These are phyloP conservation scores for Xylaria sp. DNA, from an alignment of 2,329 filamentous ascomycete genomes.

Conservation along the genomic window DNA sequence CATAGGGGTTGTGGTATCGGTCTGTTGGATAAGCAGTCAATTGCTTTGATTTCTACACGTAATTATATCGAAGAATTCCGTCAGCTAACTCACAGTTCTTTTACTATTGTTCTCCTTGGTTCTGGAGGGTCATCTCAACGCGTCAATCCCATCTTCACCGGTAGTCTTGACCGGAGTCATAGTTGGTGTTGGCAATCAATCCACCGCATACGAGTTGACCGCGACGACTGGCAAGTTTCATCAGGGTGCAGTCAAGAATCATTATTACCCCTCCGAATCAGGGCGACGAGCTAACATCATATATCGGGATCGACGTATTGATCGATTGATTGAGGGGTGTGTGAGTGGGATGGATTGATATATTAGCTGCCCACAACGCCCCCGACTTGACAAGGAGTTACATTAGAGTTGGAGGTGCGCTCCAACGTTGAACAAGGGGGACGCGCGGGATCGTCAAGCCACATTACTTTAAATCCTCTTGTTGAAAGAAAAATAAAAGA, in stretches of 20 bases:
- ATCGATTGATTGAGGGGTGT: background rate
- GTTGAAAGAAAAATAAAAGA: background rate
- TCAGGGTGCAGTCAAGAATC: constrained; percentile 6
- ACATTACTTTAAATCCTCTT: background rate
- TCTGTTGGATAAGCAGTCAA: background rate
- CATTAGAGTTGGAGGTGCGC: background rate
- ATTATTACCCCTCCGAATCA: constrained; percentile 9
- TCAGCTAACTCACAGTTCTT: too few relatives aligned
- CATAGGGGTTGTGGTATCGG: background rate
- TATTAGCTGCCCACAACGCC: background rate
- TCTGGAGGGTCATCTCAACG: background rate
- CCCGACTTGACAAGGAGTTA: background rate
- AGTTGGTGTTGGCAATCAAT: constrained; percentile 21
- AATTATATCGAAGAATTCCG: background rate
- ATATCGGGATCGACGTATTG: background rate
- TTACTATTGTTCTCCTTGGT: too few relatives aligned
- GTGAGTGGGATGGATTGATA: background rate
- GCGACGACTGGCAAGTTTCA: constrained; percentile 5
- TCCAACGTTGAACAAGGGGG: too few relatives aligned
- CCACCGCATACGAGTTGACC: background rate
- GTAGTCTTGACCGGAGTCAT: constrained; percentile 20
- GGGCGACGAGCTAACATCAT: background rate
- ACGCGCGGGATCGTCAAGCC: background rate
- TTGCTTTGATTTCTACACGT: background rate
- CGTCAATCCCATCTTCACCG: constrained; percentile 5